Evolutionary conservation across 2,329 filamentous ascomycete species (phyloP), one percentile per base, ranked within the genome.

Genomic region (Aspergillus flavus): DNA sequence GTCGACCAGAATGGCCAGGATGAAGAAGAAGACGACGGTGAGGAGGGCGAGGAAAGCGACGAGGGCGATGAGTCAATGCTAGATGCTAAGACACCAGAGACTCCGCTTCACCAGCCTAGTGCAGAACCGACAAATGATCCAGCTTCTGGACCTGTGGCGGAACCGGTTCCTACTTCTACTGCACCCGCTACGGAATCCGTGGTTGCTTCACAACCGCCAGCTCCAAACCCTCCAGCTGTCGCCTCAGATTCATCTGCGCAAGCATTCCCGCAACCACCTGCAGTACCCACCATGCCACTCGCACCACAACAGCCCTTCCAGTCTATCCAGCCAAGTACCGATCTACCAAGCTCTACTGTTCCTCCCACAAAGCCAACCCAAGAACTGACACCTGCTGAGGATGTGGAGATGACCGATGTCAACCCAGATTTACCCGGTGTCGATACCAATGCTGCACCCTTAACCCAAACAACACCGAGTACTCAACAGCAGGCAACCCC

Each of bases 61-160:
- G 84, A 84, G 52, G 84, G 81, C n/a, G 83, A 84, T 36, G 82
- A 82, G 66, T 82, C 81, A 34, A 81, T 78, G 55, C 71, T 79
- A 32, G 73, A 79, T 45, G 79, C 80, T n/a, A 81, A 81, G 57
- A 81, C 81, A 7, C 79, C 82, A 41, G 75, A 76, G 66, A 70
- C 75, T 58, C 69, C 72, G 66, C 59, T 76, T 70, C 64, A 73
- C 68, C 62, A 78, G 67, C 69, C 68, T 45, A 67, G 64, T 46
- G 61, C 30, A 23, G 56, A 62, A 21, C 65, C 62, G 50, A 43
- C 53, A 19, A 41, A 58, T 57, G 63, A 50, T 36, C 16, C 59
- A 41, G 32, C 46, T 4, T 19, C 61, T 9, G 58, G 56, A 21
- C 26, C 58, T 26, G 55, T 52, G 23, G 36, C 55, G 43, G 57